Conservation (phyloP, 2,329 filamentous ascomycete genomes). For the Penicillium psychrosexuale region DNA sequence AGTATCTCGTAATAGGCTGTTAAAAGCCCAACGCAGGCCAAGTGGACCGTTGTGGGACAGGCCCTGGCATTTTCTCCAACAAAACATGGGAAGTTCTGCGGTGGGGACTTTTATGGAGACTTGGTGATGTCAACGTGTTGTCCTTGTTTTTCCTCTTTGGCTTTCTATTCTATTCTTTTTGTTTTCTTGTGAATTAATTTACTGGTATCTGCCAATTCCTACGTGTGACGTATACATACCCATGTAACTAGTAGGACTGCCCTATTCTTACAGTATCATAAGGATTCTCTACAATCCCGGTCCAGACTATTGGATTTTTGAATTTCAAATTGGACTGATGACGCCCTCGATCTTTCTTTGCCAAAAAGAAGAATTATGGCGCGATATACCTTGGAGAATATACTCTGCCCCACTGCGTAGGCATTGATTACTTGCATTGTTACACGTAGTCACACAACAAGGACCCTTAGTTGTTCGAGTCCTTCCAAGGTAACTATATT, state of each 20-base stretch:
- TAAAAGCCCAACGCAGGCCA: not conserved
- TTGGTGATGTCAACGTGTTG: constrained; percentile 12
- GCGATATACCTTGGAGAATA: not conserved
- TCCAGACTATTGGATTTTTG: not conserved
- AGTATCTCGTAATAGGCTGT: not conserved
- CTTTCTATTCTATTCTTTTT: not conserved
- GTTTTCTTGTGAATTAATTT: not conserved
- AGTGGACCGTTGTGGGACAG: not conserved
- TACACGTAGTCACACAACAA: not conserved
- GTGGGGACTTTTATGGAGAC: not conserved
- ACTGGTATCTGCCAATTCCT: too few relatives aligned
- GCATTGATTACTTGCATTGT: not conserved
- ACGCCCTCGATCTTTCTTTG: not conserved
- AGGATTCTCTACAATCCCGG: not conserved
- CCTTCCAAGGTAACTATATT: too few relatives aligned
- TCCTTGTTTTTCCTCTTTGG: not conserved
- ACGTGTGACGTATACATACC: not conserved
- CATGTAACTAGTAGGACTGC: too few relatives aligned
- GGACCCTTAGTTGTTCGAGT: too few relatives aligned
- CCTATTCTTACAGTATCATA: not conserved
- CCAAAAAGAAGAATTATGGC: not conserved
- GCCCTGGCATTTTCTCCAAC: not conserved
- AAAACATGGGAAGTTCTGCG: constrained; percentile 1
- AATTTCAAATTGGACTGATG: constrained; percentile 6
- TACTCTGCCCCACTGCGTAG: not conserved